Base-by-base conservation (phyloP, 148 eudicot genomes). In the Rhododendron williamsianum region DNA sequence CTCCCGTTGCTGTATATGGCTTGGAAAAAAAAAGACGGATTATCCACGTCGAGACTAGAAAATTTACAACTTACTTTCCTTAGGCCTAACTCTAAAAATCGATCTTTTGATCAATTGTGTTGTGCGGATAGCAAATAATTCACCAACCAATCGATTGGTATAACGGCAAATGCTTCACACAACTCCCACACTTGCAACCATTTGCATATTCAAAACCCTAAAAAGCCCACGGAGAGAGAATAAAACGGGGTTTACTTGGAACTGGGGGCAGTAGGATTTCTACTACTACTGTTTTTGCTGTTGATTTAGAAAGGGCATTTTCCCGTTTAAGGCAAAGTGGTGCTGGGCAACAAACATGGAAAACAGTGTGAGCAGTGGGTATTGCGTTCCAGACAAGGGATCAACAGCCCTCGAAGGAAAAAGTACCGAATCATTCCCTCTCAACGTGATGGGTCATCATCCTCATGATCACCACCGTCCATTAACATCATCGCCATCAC, bases 361-460 rank as follows among this genome's bases (percentile, higher is more conserved):
- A 33, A 81, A 36, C 25, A 4, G 85, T 18, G 54, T 43, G 9
- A 43, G 19, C 15, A 52, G 72, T 72, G 65, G 87, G 45, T 25
- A 48, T 78, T 83, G 84, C 72, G 74, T 81, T 73, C 69, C 85
- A 80, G 86, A 65, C 81, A 87, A 84, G 86, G 69, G n/a, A 78
- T 72, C 56, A 86, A 46, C 72, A 54, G 41, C 35, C 35, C 74
- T 73, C 6, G 78, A n/a, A 23, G 65, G 19, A 10, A 81, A 81
- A 15, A 85, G 73, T 82, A 82, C 87, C 43, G 84, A 78, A 65
- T 48, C 85, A 86, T 86, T 84, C 49, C 90, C 88, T 82, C 80
- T 67, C n/a, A 27, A 52, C 86, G 45, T 58, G 85, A 86, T 49
- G 83, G 38, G 51, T 54, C 81, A 78, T 87, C 67, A 85, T 56